These are phyloP conservation scores for Hygrocybe punicea DNA, from an alignment of 768 basidiomycete species.

Conservation along the genomic window DNA sequence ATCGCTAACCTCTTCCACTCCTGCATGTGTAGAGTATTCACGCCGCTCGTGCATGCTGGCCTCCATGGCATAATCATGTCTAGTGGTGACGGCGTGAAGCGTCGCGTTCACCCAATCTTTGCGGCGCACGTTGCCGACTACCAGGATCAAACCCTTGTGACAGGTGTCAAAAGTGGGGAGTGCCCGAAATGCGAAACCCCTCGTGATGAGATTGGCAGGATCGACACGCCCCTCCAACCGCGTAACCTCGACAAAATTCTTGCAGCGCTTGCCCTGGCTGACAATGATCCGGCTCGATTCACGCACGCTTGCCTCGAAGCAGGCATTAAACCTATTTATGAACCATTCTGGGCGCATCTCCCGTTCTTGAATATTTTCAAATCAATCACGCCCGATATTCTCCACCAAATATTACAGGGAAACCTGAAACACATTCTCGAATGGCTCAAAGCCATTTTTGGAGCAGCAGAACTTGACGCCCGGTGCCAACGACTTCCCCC, in stretches of 20 bases:
- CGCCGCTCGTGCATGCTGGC: conserved; percentile 27
- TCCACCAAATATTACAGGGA: conserved; percentile 51
- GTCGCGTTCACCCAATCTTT: conserved; percentile 38
- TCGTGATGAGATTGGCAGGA: conserved; percentile 19
- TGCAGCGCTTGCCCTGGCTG: conserved; percentile 14
- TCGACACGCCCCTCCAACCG: neutral
- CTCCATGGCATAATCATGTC: conserved; percentile 21
- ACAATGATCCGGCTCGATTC: conserved; percentile 14
- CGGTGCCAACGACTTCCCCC: conserved; percentile 32
- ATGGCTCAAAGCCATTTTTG: conserved; percentile 31
- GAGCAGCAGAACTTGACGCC: conserved; percentile 36
- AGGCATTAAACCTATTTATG: conserved; percentile 25
- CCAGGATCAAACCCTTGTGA: conserved; percentile 44
- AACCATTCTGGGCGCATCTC: conserved; percentile 43
- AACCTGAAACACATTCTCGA: conserved; percentile 41
- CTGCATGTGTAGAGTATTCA: conserved; percentile 30
- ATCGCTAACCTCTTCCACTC: conserved; percentile 37
- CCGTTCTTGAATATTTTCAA: conserved; percentile 41
- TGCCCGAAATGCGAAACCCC: conserved; percentile 27
- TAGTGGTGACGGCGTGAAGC: conserved; percentile 35
- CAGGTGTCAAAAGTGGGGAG: conserved; percentile 22
- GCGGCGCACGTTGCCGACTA: conserved; percentile 41
- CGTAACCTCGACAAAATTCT: conserved; percentile 17
- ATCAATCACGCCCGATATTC: conserved; percentile 43
- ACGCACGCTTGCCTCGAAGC: conserved; percentile 13